Evolutionary conservation across 345 rosid genomes (phyloP).

Genomic region (Citrus unshiu): DNA sequence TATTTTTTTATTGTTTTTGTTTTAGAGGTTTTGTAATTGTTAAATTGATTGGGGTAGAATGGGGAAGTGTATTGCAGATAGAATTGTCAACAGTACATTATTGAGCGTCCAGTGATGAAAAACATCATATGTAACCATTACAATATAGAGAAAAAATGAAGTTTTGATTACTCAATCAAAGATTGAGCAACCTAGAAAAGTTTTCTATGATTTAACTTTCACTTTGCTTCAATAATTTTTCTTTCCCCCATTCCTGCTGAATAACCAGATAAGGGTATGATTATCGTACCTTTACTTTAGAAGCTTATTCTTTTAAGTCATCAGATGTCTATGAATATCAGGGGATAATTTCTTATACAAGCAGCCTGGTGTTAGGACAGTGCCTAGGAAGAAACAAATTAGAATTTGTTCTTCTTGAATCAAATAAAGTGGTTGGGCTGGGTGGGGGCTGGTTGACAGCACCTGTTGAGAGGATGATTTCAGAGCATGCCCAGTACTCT

Average conservation of each 20-base stretch:
- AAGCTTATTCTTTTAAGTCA: neutral
- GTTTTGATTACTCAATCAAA: neutral
- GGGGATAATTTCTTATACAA: neutral
- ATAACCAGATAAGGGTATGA: neutral
- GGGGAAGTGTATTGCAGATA: neutral
- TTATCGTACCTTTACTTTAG: neutral
- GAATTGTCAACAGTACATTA: neutral
- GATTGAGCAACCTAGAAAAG: neutral
- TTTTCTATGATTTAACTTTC: neutral
- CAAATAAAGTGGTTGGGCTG: neutral
- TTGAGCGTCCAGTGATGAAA: neutral
- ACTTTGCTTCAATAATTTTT: too few relatives aligned
- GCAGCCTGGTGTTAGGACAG: neutral
- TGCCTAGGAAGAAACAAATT: neutral
- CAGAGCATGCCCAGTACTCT: neutral
- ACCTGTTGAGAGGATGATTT: neutral
- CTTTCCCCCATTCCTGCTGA: neutral
- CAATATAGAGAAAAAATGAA: neutral
- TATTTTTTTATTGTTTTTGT: neutral
- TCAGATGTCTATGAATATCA: neutral
- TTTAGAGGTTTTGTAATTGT: neutral
- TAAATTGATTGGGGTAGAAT: neutral
- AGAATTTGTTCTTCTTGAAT: neutral
- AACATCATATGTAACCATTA: neutral
- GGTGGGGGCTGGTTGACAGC: neutral